Conservation (phyloP, 2,329 filamentous ascomycete species). For the Cryphonectria carpinicola region DNA sequence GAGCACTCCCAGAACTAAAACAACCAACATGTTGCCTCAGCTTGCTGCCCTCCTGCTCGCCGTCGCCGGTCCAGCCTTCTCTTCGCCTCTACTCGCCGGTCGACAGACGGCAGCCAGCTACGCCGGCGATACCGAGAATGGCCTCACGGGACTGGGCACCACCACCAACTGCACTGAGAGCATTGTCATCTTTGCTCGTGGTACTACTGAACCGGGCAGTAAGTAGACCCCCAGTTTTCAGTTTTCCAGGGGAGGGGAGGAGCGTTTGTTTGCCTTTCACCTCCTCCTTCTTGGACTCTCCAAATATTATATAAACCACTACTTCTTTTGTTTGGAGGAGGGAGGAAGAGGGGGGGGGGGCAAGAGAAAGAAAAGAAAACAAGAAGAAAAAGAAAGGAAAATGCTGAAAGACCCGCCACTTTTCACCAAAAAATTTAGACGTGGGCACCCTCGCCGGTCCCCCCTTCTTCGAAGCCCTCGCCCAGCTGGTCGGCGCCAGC, state of each 20-base stretch:
- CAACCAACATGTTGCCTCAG: background rate
- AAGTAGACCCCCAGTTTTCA: background rate
- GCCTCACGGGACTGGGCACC: constrained; percentile 7
- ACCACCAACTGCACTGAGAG: constrained; percentile 25
- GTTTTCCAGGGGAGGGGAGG: background rate
- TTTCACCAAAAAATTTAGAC: constrained; percentile 8
- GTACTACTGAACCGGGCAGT: constrained; percentile 35
- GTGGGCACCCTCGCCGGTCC: constrained; percentile 35
- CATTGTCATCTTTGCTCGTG: constrained; percentile 38
- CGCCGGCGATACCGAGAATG: constrained; percentile 15
- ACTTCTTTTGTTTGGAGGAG: no score
- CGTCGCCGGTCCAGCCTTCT: background rate
- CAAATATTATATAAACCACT: background rate
- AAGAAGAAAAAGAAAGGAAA: background rate
- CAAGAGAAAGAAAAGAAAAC: background rate
- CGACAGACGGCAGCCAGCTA: background rate
- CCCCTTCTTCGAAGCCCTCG: constrained; percentile 33
- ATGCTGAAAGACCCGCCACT: background rate
- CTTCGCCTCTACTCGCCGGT: background rate
- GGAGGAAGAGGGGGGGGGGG: no score
- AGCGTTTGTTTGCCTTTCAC: background rate
- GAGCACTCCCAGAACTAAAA: background rate
- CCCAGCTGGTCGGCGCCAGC: constrained; percentile 20
- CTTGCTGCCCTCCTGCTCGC: background rate
- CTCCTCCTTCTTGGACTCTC: background rate